Evolutionary conservation across 2,329 filamentous ascomycete species (phyloP).

Genomic region (Fusarium pseudoanthophilum): DNA sequence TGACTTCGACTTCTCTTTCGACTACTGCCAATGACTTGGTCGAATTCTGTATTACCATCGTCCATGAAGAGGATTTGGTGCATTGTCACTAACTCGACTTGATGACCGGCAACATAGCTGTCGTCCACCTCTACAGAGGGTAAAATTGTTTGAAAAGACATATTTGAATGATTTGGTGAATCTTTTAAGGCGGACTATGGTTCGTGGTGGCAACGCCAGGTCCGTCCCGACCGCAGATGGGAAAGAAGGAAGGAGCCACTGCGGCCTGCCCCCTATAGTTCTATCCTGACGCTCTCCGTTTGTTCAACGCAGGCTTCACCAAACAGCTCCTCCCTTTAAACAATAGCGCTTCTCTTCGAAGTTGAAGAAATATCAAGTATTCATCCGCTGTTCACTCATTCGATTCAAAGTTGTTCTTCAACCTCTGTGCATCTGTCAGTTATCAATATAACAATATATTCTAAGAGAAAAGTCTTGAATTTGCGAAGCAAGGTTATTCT

Average conservation of each 20-base stretch:
- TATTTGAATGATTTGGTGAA: neutral
- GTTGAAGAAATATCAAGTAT: no score
- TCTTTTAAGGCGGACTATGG: neutral
- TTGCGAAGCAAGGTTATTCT: neutral
- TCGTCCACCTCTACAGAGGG: neutral
- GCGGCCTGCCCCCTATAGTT: neutral
- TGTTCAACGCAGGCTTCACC: neutral
- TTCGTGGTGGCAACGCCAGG: neutral
- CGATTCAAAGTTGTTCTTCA: neutral
- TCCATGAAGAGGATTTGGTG: neutral
- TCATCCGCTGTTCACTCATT: neutral
- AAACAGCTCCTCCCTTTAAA: neutral
- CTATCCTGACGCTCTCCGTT: neutral
- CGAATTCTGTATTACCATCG: neutral
- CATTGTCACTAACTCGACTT: neutral
- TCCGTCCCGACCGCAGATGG: neutral
- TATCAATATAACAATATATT: neutral
- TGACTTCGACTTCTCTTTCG: neutral
- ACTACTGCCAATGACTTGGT: neutral
- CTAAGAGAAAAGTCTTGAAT: neutral
- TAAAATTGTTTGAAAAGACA: neutral
- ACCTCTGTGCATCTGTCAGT: neutral
- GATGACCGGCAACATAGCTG: neutral
- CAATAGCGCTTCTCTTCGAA: neutral
- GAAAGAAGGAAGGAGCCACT: slow-evolving; percentile 4